Evolutionary conservation across 495 filamentous ascomycete species (phyloP).

Genomic region (Penicillium steckii): DNA sequence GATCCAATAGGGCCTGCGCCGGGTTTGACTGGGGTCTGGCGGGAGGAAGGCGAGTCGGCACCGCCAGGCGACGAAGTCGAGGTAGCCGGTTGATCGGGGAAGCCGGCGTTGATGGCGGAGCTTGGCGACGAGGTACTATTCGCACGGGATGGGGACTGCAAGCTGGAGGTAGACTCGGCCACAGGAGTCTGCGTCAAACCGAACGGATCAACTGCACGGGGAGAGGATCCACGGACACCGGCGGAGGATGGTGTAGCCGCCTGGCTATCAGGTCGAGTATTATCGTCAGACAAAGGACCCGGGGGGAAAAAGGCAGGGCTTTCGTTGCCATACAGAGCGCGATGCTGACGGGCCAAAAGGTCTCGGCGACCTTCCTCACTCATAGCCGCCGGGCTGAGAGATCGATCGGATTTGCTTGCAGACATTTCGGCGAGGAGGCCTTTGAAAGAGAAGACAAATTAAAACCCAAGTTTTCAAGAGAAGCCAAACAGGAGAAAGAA

Average conservation of each 20-base stretch:
- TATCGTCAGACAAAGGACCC: constrained; percentile 63
- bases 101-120: constrained; percentile 62
- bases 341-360: constrained; percentile 91
- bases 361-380: constrained; percentile 96
- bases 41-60: constrained; percentile 79
- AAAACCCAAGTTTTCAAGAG: constrained; percentile 38
- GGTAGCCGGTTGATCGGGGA: constrained; percentile 74
- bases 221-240: constrained; percentile 56
- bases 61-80: constrained; percentile 87
- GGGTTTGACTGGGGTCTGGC: constrained; percentile 52
- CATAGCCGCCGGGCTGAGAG: constrained; percentile 86
- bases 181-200: constrained; percentile 46
- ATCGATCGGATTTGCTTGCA: constrained; percentile 82
- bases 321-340: constrained; percentile 83
- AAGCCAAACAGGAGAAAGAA: constrained; percentile 35
- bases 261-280: constrained; percentile 57
- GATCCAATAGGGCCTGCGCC: constrained; percentile 56
- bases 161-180: constrained; percentile 41
- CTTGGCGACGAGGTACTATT: constrained; percentile 84
- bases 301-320: constrained; percentile 58
- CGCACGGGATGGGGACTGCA: constrained; percentile 71
- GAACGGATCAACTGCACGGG: constrained; percentile 63
- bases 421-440: constrained; percentile 81
- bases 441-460: constrained; percentile 49
- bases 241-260: constrained; percentile 54